phyloP scores from a whole-genome alignment of 148 eudicot genomes.

The Chenopodium quinoa region DNA sequence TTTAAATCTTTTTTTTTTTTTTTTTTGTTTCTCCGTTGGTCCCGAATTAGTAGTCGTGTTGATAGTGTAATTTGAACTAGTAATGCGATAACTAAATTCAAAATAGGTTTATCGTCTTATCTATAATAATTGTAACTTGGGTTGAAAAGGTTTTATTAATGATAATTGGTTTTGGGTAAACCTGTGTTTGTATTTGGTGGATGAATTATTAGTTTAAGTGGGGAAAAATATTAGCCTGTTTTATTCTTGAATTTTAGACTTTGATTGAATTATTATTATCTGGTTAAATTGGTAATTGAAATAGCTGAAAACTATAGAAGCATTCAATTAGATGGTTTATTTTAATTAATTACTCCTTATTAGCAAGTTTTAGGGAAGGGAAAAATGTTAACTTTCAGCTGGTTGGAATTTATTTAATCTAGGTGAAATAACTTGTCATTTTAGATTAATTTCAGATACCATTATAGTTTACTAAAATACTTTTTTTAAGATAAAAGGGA shows the following conservation, averaged over 20 bases:
- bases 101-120: too few species aligned
- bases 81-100: not conserved
- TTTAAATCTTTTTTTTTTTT: not conserved
- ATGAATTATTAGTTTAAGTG: not conserved
- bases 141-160: not conserved
- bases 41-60: not conserved
- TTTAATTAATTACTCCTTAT: too few species aligned
- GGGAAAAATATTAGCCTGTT: not conserved
- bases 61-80: not conserved
- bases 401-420: not conserved
- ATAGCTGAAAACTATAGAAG: too few species aligned
- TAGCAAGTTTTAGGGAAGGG: not conserved
- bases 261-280: too few species aligned
- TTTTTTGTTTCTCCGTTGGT: not conserved
- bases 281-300: too few species aligned
- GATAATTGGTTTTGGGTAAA: not conserved
- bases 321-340: too few species aligned
- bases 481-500: too few species aligned
- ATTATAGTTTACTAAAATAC: too few species aligned
- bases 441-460: not conserved
- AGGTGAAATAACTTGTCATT: not conserved
- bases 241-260: not conserved
- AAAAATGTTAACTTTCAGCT: not conserved
- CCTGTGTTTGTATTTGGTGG: not conserved
- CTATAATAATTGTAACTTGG: not conserved